Evolutionary conservation across 2,329 filamentous ascomycete species (phyloP), one percentile per base, ranked within the genome.

Genomic region (Tolypocladium endophyticum): DNA sequence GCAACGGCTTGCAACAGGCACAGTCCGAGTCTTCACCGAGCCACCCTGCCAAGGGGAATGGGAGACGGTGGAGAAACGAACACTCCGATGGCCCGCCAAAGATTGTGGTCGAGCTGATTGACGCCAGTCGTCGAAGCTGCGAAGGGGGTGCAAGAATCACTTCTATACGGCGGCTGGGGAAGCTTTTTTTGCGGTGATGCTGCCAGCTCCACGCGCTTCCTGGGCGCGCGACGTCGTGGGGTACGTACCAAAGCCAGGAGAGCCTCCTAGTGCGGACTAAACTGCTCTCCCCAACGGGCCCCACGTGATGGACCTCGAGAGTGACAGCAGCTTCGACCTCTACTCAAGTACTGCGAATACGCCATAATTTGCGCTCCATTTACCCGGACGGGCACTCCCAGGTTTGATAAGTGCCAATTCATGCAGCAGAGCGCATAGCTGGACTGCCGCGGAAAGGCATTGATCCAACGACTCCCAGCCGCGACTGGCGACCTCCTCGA

Each of bases 251-350:
- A 12, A 5, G 47, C 16, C 47, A 35, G 50, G 50, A 18, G 30
- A 53, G 25, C 12, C 43, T 12, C 4, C 23, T 45, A n/a, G n/a
- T 47, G 43, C 11, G 45, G 23, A 28, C 11, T 47, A 5, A 30
- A 28, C 25, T 18, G 43, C n/a, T 12, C 43, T 47, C 8, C n/a
- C n/a, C 43, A 23, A 47, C 3, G 39, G 55, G 60, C 60, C 58
- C 58, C 60, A 61, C 60, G 60, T 61, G 60, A 61, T 60, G 56
- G 52, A 45, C 43, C n/a, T 45, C 3, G 41, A 45, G 23, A 23
- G 58, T 38, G 20, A 53, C 30, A 53, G 28, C 47, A 33, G 7
- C 50, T 53, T 54, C 30, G 30, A 54, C 30, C 20, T 53, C 30
- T 20, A 20, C 3, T n/a, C 28, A 35, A 20, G 7, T 20, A n/a